Evolutionary conservation across 2,329 filamentous ascomycete species (phyloP).

Genomic region (Hymenoscyphus scutula): DNA sequence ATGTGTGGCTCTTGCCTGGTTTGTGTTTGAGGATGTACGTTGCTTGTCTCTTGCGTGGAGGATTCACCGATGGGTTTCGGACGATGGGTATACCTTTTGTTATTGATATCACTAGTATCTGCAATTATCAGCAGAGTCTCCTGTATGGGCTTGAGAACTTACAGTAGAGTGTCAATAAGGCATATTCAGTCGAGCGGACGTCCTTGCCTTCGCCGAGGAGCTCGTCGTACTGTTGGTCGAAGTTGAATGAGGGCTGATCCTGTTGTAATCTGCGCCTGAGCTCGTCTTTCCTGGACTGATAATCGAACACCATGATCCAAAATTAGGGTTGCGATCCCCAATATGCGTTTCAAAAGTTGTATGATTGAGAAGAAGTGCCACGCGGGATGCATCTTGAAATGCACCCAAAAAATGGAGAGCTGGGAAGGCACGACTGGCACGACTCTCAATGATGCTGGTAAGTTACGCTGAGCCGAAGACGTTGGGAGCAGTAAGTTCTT

Average conservation of each 20-base stretch:
- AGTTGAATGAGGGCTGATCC: neutral
- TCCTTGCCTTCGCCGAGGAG: too few species aligned
- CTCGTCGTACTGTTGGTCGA: neutral
- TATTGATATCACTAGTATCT: too few species aligned
- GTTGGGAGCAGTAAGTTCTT: neutral
- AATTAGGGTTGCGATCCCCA: neutral
- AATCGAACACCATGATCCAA: neutral
- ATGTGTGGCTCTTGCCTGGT: too few species aligned
- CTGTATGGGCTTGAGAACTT: too few species aligned
- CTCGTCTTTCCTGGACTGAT: neutral
- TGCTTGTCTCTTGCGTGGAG: too few species aligned
- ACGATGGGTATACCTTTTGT: too few species aligned
- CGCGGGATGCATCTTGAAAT: neutral
- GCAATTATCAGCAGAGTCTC: too few species aligned
- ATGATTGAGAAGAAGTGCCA: neutral
- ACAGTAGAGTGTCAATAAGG: too few species aligned
- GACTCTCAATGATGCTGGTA: neutral
- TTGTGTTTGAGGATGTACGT: too few species aligned
- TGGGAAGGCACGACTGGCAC: conserved; percentile 2
- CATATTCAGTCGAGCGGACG: too few species aligned
- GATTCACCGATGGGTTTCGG: too few species aligned
- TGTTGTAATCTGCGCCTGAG: neutral
- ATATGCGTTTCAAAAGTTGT: neutral
- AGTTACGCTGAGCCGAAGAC: neutral
- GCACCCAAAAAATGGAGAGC: neutral